phyloP scores from a whole-genome alignment of 371 early-diverging fungal genomes.

The Mortierella sp. region DNA sequence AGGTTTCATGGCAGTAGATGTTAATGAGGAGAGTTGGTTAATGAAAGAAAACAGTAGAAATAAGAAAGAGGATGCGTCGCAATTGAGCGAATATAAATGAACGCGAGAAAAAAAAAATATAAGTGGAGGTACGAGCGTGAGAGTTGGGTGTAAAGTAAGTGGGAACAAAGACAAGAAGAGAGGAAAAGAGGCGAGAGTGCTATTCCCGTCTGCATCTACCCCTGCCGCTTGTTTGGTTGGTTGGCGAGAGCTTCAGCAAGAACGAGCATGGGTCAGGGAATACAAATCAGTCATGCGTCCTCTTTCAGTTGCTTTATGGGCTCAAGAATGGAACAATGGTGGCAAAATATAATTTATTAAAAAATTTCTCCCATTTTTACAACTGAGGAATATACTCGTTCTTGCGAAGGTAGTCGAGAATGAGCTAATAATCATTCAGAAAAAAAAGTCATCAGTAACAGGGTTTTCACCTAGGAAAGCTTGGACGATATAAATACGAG shows the following conservation, averaged over 20 bases:
- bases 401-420: constrained; percentile 49
- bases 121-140: constrained; percentile 4
- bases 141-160: neutral
- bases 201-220: neutral
- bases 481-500: too few species aligned
- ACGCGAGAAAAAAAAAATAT: neutral
- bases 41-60: neutral
- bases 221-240: neutral
- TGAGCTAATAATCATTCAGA: constrained; percentile 21
- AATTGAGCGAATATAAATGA: neutral
- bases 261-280: too few species aligned
- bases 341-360: neutral
- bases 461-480: too few species aligned
- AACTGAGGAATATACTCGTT: constrained; percentile 43
- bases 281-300: too few species aligned
- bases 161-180: too few species aligned
- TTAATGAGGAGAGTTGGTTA: neutral
- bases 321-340: neutral
- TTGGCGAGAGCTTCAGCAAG: neutral
- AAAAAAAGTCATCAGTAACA: neutral
- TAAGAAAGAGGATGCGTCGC: neutral
- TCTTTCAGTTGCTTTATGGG: neutral
- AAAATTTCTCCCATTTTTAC: neutral
- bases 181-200: neutral
- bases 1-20: constrained; percentile 32